These are phyloP conservation scores for Collybiopsis luxurians DNA, from an alignment of 768 basidiomycete species.

Conservation along the genomic window DNA sequence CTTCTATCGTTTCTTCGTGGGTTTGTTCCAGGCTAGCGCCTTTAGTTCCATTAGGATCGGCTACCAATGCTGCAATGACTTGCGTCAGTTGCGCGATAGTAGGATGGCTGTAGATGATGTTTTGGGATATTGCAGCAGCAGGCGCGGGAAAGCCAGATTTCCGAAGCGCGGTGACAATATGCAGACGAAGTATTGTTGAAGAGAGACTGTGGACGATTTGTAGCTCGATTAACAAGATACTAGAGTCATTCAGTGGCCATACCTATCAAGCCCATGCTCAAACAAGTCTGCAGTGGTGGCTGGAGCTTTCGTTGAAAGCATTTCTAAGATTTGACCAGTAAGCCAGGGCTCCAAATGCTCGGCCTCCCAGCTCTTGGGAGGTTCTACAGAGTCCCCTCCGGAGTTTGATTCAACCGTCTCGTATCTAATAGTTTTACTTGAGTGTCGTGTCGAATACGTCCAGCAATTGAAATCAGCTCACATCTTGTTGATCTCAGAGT, in stretches of 20 bases:
- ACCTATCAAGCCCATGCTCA: constrained; percentile 27
- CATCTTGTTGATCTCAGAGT: constrained; percentile 36
- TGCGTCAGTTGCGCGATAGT: constrained; percentile 21
- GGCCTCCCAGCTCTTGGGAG: constrained; percentile 8
- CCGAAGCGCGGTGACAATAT: constrained; percentile 34
- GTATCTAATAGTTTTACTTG: constrained; percentile 8
- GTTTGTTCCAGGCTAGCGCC: constrained; percentile 8
- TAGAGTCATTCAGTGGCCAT: not conserved
- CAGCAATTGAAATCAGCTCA: constrained; percentile 24
- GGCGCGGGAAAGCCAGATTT: constrained; percentile 13
- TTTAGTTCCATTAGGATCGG: constrained; percentile 11
- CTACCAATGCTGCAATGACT: constrained; percentile 13
- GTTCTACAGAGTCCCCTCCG: not conserved
- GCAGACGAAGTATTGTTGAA: constrained; percentile 25
- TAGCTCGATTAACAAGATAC: not conserved
- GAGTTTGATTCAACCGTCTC: not conserved
- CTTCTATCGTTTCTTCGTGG: constrained; percentile 12
- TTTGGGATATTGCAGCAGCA: constrained; percentile 13
- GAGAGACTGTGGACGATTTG: constrained; percentile 15
- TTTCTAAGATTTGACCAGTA: constrained; percentile 17
- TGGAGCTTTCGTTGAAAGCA: constrained; percentile 21
- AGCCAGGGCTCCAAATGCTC: constrained; percentile 17
- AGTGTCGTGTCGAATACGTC: constrained; percentile 13
- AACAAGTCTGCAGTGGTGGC: constrained; percentile 21
- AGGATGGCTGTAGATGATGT: constrained; percentile 25